Evolutionary conservation across 176 grass and related monocot genomes (phyloP), one percentile per base, ranked within the genome.

Genomic region (Carex pumila): DNA sequence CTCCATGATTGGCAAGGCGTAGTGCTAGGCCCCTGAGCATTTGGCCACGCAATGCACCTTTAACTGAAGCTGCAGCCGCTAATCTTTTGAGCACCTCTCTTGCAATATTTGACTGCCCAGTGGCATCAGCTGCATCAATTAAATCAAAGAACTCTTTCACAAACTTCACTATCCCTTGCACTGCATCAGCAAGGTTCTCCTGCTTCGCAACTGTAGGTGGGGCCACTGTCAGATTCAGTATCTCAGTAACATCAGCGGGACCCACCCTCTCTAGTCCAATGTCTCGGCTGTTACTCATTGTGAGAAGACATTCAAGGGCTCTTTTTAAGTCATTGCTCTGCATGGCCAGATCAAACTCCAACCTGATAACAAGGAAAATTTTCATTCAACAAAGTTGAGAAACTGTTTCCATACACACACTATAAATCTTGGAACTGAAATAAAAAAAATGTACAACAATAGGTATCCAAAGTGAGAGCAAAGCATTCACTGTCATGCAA

Each of bases 261-360:
- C 80, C 80, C 7, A 49, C 22, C 21, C 59, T 65, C 89, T 99
- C 96, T 80, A 89, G 88, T 45, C 93, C 96, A 87, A 99, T 89
- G 47, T 95, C 96, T 86, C 91, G 83, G 80, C 93, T 95, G 83
- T 95, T 99, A 85, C 93, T 95, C 96, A 99, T 99, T 69, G 96
- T 99, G 81, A 99, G 88, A 70, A 99, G 91, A 81, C 96, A 99
- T 60, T 94, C 92, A 85, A 99, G 91, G 50, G 96, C 93, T 87
- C 96, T 91, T 87, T 99, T 99, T 66, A 99, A 81, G 87, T 99
- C 91, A 83, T 91, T 99, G 88, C 93, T 95, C 78, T 99, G 96
- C 96, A 99, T 95, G 71, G 96, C 96, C 47, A 99, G 89, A 82
- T 99, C 96, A 71, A 99, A 99, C 84, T 99, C 96, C 84, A 99